Conservation (phyloP, 2,329 filamentous ascomycete genomes). For the Beauveria sp. region DNA sequence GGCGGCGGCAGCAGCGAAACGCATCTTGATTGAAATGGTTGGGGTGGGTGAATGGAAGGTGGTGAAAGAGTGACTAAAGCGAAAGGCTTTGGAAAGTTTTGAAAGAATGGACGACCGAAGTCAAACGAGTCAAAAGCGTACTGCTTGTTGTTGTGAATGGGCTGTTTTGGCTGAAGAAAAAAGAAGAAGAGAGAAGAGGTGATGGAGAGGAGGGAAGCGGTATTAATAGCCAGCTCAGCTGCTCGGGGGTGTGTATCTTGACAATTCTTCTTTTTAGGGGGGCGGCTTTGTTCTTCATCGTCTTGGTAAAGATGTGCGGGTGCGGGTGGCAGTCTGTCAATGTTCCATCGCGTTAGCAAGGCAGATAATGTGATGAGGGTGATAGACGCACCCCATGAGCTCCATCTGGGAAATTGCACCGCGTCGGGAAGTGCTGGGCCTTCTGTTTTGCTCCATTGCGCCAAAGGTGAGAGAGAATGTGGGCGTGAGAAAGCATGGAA, state of each 20-base stretch:
- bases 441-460: too few relatives aligned
- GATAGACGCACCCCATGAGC: constrained; percentile 4
- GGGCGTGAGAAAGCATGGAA: background rate
- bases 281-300: constrained; percentile 4
- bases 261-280: background rate
- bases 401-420: constrained; percentile 19
- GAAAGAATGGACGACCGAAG: constrained; percentile 54
- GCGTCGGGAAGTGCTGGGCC: background rate
- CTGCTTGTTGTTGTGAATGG: constrained; percentile 27
- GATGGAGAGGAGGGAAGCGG: constrained; percentile 28
- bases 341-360: background rate
- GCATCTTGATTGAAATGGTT: constrained; percentile 47
- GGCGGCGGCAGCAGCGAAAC: too few relatives aligned
- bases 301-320: background rate
- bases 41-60: constrained; percentile 23
- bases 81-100: constrained; percentile 22
- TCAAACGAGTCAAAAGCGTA: constrained; percentile 36
- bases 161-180: constrained; percentile 37
- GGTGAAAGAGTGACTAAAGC: constrained; percentile 23
- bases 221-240: constrained; percentile 36
- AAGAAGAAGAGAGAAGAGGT: constrained; percentile 20
- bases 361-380: background rate
- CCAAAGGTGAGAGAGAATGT: background rate
- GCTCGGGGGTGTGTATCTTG: background rate
- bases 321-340: background rate